Conservation (phyloP, 163 green algal genomes). For the Scenedesmus sp. region DNA sequence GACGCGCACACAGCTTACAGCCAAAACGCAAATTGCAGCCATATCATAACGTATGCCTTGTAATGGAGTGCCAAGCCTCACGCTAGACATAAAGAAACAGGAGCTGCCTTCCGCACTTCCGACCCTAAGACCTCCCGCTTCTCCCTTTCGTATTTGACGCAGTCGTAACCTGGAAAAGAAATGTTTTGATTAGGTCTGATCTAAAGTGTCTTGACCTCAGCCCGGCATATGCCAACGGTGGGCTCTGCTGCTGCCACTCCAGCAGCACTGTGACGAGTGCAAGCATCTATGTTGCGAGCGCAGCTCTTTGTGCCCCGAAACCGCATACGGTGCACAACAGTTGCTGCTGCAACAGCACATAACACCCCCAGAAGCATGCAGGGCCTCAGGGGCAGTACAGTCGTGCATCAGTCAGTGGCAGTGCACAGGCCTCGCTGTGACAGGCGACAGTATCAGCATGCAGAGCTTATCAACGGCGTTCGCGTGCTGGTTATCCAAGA, state of each 20-base stretch:
- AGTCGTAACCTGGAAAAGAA: background rate
- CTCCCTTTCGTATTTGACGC: background rate
- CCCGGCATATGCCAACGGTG: background rate
- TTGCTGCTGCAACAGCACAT: background rate
- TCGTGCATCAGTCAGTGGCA: background rate
- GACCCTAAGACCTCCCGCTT: background rate
- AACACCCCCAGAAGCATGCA: background rate
- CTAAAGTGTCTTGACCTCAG: background rate
- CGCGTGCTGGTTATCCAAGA: slow-evolving; percentile 63
- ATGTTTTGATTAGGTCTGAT: background rate
- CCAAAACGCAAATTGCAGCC: background rate
- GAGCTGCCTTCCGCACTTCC: background rate
- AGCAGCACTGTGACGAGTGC: background rate
- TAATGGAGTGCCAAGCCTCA: background rate
- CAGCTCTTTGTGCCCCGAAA: background rate
- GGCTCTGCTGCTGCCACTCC: background rate
- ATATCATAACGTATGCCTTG: background rate
- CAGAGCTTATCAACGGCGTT: slow-evolving; percentile 53
- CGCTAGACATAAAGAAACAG: background rate
- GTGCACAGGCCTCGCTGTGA: slow-evolving; percentile 40
- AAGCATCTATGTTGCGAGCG: background rate
- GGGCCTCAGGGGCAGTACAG: background rate
- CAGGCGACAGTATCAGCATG: slow-evolving; percentile 21
- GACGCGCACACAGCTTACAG: background rate
- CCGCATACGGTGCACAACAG: background rate